phyloP scores from a whole-genome alignment of 1,284 basidiomycete species.

The Marasmius sp. region DNA sequence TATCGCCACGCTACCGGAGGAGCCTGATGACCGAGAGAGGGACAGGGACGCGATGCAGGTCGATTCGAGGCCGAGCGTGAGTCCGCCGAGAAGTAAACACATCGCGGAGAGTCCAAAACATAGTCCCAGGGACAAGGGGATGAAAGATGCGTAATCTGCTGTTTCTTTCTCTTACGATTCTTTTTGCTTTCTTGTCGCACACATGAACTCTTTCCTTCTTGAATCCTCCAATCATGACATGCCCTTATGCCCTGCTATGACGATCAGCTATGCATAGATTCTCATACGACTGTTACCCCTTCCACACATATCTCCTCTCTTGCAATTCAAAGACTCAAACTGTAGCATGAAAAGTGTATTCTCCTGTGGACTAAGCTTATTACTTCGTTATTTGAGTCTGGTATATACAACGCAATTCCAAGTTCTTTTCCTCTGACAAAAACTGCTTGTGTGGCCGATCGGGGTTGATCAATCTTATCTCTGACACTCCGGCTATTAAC shows the following conservation, averaged over 20 bases:
- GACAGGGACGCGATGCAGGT: slow-evolving; percentile 43
- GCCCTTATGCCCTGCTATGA: neutral
- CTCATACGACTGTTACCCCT: neutral
- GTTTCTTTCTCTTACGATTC: neutral
- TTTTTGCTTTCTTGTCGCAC: neutral
- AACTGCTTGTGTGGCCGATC: too few species aligned
- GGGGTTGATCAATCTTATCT: too few species aligned
- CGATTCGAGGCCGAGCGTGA: slow-evolving; percentile 44
- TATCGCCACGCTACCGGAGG: slow-evolving; percentile 14
- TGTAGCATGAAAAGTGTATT: neutral
- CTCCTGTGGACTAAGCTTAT: neutral
- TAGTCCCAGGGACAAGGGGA: neutral
- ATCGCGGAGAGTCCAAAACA: slow-evolving; percentile 35
- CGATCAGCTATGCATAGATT: neutral
- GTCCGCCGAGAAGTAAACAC: slow-evolving; percentile 44
- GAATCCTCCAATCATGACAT: neutral
- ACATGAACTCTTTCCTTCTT: neutral
- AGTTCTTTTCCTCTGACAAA: neutral
- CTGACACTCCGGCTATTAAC: too few species aligned
- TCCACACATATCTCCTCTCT: neutral
- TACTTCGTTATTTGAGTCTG: neutral
- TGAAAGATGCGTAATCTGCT: neutral
- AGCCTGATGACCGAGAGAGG: slow-evolving; percentile 32
- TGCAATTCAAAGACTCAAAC: neutral
- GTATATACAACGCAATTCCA: neutral